These are phyloP conservation scores for Prunus mira DNA, from an alignment of 306 rosid genomes.

Conservation along the genomic window DNA sequence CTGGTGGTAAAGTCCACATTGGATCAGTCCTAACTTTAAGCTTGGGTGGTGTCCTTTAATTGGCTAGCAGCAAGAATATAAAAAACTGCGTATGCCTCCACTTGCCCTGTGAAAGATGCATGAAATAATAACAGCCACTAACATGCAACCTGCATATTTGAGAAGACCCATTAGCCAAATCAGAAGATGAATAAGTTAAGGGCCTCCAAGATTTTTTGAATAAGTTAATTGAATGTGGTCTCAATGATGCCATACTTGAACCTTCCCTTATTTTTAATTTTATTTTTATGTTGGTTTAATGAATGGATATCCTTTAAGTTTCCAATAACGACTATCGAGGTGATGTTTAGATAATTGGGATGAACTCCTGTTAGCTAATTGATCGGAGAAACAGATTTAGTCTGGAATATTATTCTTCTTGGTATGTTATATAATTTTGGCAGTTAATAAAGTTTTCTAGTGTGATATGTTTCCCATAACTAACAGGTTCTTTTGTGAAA, in stretches of 20 bases:
- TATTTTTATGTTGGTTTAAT: not conserved
- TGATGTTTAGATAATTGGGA: not conserved
- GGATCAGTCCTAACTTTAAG: not conserved
- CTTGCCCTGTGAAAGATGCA: not conserved
- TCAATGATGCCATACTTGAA: not conserved
- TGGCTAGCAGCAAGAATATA: not conserved
- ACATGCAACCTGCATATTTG: not conserved
- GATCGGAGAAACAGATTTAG: not conserved
- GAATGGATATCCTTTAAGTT: not conserved
- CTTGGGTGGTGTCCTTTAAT: not conserved
- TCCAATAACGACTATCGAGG: not conserved
- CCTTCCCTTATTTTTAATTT: not conserved
- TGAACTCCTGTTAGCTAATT: not conserved
- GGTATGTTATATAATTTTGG: not conserved
- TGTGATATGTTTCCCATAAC: conserved; percentile 10
- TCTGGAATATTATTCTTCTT: not conserved
- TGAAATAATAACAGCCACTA: not conserved
- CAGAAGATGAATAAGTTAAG: not conserved
- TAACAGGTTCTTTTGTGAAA: not conserved
- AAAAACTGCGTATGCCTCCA: not conserved
- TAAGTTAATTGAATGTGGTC: not conserved
- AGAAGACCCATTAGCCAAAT: not conserved
- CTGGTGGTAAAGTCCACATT: not conserved
- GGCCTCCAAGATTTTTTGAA: not conserved
- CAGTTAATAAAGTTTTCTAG: not conserved